These are phyloP conservation scores for Paramecium tetraurelia DNA, from an alignment of 73 alveolate genomes.

Conservation along the genomic window DNA sequence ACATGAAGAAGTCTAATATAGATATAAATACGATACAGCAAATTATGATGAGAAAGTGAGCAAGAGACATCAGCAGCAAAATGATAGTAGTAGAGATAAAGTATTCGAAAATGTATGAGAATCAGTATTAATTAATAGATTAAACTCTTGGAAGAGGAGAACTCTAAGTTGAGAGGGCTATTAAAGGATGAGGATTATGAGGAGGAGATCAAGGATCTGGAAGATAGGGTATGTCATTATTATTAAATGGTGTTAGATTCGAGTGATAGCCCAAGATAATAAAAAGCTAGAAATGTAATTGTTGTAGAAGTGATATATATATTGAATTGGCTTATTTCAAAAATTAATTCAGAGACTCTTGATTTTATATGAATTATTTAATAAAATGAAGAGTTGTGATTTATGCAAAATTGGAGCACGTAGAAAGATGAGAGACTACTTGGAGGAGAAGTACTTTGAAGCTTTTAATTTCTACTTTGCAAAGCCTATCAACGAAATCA, in stretches of 20 bases:
- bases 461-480: constrained; percentile 53
- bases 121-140: neutral
- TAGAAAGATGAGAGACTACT: neutral
- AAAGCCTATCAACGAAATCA: constrained; percentile 22
- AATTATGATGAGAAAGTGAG: neutral
- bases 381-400: neutral
- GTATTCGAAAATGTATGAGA: neutral
- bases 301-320: neutral
- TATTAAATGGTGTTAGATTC: neutral
- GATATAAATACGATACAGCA: neutral
- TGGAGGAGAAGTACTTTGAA: constrained; percentile 13
- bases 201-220: constrained; percentile 3
- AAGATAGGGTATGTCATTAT: neutral
- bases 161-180: neutral
- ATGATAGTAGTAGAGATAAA: neutral
- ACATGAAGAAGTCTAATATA: neutral
- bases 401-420: neutral
- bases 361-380: neutral
- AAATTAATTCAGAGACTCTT: neutral
- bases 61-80: neutral
- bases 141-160: neutral
- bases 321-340: neutral
- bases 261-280: constrained; percentile 30
- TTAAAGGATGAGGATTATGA: neutral
- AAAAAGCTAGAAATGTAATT: neutral